Conservation (phyloP, 495 filamentous ascomycete genomes). For the Lindgomyces ingoldianus region DNA sequence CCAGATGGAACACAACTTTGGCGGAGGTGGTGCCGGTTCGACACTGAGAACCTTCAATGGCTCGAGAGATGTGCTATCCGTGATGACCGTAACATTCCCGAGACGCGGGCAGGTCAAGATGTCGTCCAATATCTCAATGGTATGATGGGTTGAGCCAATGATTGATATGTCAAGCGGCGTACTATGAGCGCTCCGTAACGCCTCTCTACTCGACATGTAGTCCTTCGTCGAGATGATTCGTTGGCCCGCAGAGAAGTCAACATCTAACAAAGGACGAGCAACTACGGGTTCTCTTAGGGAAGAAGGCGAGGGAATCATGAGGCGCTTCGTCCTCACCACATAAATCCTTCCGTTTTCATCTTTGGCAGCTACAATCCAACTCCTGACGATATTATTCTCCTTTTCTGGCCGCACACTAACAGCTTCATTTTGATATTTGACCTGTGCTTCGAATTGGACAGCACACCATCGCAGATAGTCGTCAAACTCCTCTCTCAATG, state of each 20-base stretch:
- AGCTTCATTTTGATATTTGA: conserved; percentile 24
- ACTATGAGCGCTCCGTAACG: conserved; percentile 1
- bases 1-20: conserved; percentile 28
- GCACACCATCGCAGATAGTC: conserved; percentile 33
- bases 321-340: conserved; percentile 14
- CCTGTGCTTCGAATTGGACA: conserved; percentile 22
- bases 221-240: conserved; percentile 24
- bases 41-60: conserved; percentile 11
- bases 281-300: neutral
- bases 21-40: conserved; percentile 4
- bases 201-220: conserved; percentile 14
- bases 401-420: conserved; percentile 13
- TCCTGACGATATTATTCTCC: neutral
- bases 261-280: neutral
- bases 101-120: conserved; percentile 14
- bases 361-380: conserved; percentile 24
- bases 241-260: conserved; percentile 26
- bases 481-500: conserved; percentile 19
- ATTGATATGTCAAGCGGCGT: conserved; percentile 10
- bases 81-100: conserved; percentile 26
- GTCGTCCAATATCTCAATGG: conserved; percentile 28
- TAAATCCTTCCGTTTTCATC: conserved; percentile 10
- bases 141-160: conserved; percentile 14
- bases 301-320: conserved; percentile 16
- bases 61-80: conserved; percentile 19